phyloP scores from a whole-genome alignment of 208 protist genomes.

The Herpetomonas samuelpessoai region DNA sequence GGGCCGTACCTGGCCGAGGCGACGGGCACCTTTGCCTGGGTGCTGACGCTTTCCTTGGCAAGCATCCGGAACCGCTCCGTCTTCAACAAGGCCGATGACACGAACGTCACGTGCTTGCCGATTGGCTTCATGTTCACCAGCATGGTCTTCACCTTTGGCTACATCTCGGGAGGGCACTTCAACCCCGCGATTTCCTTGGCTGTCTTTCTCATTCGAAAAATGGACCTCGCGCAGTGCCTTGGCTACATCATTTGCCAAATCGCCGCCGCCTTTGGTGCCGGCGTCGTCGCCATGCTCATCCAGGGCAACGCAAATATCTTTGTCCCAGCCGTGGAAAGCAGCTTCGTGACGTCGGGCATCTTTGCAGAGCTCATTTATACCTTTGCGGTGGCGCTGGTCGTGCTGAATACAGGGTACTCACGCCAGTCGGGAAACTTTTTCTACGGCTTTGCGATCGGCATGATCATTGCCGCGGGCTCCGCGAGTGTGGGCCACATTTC shows the following conservation, averaged over 20 bases:
- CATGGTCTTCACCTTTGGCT: constrained; percentile 83
- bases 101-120: constrained; percentile 65
- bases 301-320: constrained; percentile 66
- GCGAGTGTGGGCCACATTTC: constrained; percentile 65
- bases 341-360: constrained; percentile 66
- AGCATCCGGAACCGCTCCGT: constrained; percentile 69
- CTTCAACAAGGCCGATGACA: constrained; percentile 49
- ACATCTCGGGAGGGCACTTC: constrained; percentile 80
- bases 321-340: constrained; percentile 49
- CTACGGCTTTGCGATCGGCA: constrained; percentile 80
- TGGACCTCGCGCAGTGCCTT: constrained; percentile 44
- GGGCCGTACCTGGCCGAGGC: constrained; percentile 76
- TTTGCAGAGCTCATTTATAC: constrained; percentile 85
- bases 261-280: constrained; percentile 52
- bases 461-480: constrained; percentile 66
- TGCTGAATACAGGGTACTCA: constrained; percentile 74
- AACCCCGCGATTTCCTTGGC: constrained; percentile 82
- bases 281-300: constrained; percentile 73
- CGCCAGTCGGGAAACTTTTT: constrained; percentile 73
- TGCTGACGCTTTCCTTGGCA: constrained; percentile 65
- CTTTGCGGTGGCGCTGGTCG: constrained; percentile 69
- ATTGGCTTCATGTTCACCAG: constrained; percentile 85
- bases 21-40: constrained; percentile 78
- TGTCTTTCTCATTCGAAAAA: constrained; percentile 58
- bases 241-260: constrained; percentile 74